phyloP scores from a whole-genome alignment of 345 rosid species.

The Eucalyptus polyanthemos region DNA sequence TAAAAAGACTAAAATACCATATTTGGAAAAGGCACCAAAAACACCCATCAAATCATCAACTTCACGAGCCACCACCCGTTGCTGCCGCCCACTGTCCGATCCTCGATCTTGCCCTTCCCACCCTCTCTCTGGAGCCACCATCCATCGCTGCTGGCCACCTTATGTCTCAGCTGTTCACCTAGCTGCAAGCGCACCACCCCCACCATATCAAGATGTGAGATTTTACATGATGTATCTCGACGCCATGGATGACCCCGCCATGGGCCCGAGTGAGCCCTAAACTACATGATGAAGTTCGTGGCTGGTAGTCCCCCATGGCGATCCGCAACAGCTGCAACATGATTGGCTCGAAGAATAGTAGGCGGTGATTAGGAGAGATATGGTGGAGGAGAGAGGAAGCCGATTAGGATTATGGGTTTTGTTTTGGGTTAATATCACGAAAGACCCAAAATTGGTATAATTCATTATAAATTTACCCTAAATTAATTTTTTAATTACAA shows the following conservation, averaged over 20 bases:
- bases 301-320: no score
- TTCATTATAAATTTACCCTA: rapidly evolving
- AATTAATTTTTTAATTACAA: no score
- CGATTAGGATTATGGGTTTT: not conserved
- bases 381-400: not conserved
- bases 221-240: not conserved
- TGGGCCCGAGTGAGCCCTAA: not conserved
- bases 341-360: not conserved
- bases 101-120: not conserved
- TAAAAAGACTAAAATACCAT: not conserved
- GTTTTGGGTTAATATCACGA: not conserved
- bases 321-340: not conserved
- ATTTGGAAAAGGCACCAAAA: not conserved
- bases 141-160: not conserved
- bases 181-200: not conserved
- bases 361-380: not conserved
- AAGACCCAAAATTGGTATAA: no score
- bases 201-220: not conserved
- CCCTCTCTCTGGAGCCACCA: not conserved
- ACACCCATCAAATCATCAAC: no score
- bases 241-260: not conserved
- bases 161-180: not conserved
- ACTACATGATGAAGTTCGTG: not conserved
- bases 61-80: not conserved
- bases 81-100: not conserved